Base-by-base conservation (phyloP, 2,329 filamentous ascomycete species). In the Westerdykella aurantiaca region DNA sequence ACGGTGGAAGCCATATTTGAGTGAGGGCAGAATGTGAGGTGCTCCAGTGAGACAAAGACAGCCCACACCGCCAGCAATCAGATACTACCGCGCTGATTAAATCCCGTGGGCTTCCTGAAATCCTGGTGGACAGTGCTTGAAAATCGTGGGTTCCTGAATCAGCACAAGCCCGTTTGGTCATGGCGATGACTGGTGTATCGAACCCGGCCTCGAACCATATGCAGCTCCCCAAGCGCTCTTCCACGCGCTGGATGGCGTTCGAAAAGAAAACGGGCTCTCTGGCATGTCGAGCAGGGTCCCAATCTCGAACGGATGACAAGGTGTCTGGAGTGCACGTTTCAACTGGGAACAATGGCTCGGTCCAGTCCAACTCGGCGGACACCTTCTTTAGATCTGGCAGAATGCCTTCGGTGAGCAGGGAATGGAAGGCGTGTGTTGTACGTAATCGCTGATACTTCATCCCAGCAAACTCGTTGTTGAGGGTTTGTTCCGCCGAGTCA, bases 171-270 rank as follows among this genome's bases (percentile, higher is more conserved):
- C 41, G 6, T 16, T 34, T 38, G 5, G 37, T 40, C 45, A 50
- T 46, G 16, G 39, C 4, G 5, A 50, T 48, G 17, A 42, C 44
- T 11, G 44, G n/a, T 2, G 53, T 34, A 16, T 38, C 45, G 10
- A 52, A 48, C 2, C 66, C 66, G 6, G 64, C 66, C 41, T 70
- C 67, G 5, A 70, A 48, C 56, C 56, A 70, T 13, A 58, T 48
- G 18, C 51, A 55, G 1, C 43, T 22, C 0, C 48, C 45, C 4
- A 60, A 45, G 6, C 48, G 38, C 2, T 47, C 23, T 14, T 43
- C 42, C 3, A 56, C 29, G 12, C 49, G 23, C 12, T 38, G 16
- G 2, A 56, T 37, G 5, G 53, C 52, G 2, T 50, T 39, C n/a
- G 22, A 40, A 34, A 64, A 63, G 39, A 52, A 52, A 1, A 64